A percentile compares a stretch with the other conserved stretches of the same genome.
Evolutionary conservation across 306 rosid species (phyloP).

Genomic region (Fragaria nilgerrensis): DNA sequence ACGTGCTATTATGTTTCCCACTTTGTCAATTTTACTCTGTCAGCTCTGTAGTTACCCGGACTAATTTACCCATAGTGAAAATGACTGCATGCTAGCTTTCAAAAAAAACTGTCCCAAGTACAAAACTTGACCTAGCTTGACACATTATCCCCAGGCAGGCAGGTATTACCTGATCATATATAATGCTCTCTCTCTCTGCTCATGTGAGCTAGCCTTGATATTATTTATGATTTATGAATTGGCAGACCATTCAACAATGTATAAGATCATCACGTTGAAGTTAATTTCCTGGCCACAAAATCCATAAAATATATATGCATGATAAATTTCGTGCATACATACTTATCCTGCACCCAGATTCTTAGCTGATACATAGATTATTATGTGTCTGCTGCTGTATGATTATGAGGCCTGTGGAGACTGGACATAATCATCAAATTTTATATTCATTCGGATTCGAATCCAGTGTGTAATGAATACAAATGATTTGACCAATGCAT

Average conservation of each 20-base stretch:
- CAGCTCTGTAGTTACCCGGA: not conserved
- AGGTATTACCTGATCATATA: too few species aligned
- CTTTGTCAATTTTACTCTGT: not conserved
- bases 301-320: not conserved
- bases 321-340: not conserved
- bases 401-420: not conserved
- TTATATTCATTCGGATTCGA: not conserved
- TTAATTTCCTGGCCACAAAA: not conserved
- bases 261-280: not conserved
- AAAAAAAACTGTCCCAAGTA: not conserved
- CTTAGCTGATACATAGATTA: not conserved
- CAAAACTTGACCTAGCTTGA: not conserved
- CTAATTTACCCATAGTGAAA: not conserved
- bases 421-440: conserved; percentile 2
- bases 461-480: not conserved
- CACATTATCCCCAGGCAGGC: not conserved
- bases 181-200: too few species aligned
- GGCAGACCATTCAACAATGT: not conserved
- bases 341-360: not conserved
- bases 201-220: not conserved
- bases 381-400: not conserved
- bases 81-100: not conserved
- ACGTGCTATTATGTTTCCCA: not conserved
- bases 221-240: not conserved
- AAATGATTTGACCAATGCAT: not conserved